Evolutionary conservation across 441 rosid species (phyloP).

Genomic region (Mallotus japonicus): DNA sequence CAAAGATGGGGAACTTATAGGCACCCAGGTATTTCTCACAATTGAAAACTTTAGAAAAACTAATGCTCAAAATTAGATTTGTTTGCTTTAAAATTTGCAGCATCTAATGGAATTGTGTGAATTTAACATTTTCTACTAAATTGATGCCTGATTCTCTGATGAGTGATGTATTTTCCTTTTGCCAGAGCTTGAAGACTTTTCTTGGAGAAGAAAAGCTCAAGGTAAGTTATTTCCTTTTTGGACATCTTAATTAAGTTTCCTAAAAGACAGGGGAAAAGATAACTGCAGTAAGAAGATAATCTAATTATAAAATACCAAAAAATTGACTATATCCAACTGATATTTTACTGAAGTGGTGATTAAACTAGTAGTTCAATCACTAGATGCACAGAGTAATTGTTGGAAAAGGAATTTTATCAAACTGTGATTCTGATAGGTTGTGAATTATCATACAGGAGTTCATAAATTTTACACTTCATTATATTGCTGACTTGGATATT

Average conservation of each 20-base stretch:
- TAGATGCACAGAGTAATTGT: slow-evolving; percentile 1
- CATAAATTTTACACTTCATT: slow-evolving; percentile 79
- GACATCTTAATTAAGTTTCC: not conserved
- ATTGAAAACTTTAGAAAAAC: not conserved
- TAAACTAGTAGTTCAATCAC: not conserved
- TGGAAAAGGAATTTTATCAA: slow-evolving; percentile 8
- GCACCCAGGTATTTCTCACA: slow-evolving; percentile 56
- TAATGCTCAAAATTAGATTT: not conserved
- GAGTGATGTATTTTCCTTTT: slow-evolving; percentile 22
- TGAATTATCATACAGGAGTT: slow-evolving; percentile 61
- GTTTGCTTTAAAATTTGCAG: not conserved
- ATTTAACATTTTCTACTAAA: slow-evolving; percentile 8
- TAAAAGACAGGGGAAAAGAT: not conserved
- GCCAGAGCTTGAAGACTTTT: slow-evolving; percentile 80
- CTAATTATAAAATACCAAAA: not conserved
- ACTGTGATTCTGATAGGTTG: slow-evolving; percentile 23
- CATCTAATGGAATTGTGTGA: not conserved
- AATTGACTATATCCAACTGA: slow-evolving; percentile 1
- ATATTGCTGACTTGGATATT: slow-evolving; percentile 96
- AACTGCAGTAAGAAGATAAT: slow-evolving; percentile 1
- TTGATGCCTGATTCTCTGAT: slow-evolving; percentile 20
- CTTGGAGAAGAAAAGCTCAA: slow-evolving; percentile 85
- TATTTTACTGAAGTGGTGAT: not conserved
- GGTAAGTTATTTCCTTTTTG: slow-evolving; percentile 38
- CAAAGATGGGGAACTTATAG: slow-evolving; percentile 84